Base-by-base conservation (phyloP, 345 rosid genomes). In the Gossypium rotundifolium region DNA sequence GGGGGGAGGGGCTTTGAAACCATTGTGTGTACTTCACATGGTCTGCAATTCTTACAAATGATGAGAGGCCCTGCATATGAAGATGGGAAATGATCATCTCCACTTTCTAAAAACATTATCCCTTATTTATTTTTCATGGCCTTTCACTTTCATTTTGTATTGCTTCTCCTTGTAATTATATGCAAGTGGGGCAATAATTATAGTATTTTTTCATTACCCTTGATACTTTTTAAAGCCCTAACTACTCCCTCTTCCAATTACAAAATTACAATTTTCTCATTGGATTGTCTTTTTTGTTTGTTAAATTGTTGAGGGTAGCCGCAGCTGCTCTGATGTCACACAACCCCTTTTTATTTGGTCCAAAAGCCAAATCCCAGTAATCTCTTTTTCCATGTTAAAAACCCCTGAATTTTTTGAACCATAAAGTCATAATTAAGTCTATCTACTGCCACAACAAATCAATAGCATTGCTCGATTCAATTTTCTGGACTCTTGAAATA, bases 161-260 rank as follows among this genome's bases (percentile, higher is more conserved):
- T 76, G 40, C 74, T 80, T 74, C 63, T 60, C 72, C 76, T 80
- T 82, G 84, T 82, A 80, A 80, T 78, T 82, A 80, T 85, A 75
- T 80, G 82, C 83, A 79, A 85, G 84, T 84, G 87, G 85, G 77
- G 65, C 82, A 68, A 80, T 80, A 74, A 80, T 85, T 82, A 68
- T 73, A 76, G 9, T 25, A 23, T 65, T 79, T 65, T 79, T 77
- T 53, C 65, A 70, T 65, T 65, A 14, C 64, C 76, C 76, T 22
- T 10, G 13, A 49, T 55, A 9, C 68, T 51, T 78, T 80, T 76
- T 74, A 2, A 25, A 60, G 55, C 76, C 78, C 78, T 74, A 80
- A 78, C 83, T 77, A 75, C 82, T 72, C 78, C 58, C 75, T 48
- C 52, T 76, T 42, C 61, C 20, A 38, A 72, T n/a, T 74, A 63